Evolutionary conservation across 305 asterid genomes (phyloP), one percentile per base, ranked within the genome.

Genomic region (Lippia alba): DNA sequence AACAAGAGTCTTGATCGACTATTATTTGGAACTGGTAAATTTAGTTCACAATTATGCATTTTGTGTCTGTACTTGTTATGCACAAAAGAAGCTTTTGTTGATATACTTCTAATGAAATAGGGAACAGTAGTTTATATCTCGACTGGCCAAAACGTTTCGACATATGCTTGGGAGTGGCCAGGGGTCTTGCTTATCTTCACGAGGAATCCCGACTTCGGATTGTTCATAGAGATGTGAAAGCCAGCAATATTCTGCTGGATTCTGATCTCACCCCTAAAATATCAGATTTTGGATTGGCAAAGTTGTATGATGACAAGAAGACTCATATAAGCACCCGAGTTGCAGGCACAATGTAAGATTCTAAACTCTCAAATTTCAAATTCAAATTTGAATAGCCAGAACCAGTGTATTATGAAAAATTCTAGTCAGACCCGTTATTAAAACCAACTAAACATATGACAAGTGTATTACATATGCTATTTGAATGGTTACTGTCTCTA

Each of bases 241-340:
- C 98, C 34, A 90, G 98, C 79, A 92, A 90, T 78, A 90, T 90
- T 79, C 75, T 92, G 34, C 97, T 92, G 0, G 96, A 92, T 74
- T 74, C 86, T 40, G 83, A 84, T 53, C 86, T 92, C 55, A 78
- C 72, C 45, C 95, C 98, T 17, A 90, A 88, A 79, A 90, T 92
- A 45, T 90, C 97, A 6, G 98, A 92, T 81, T 92, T 90, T 19
- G 97, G 98, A 10, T 79, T 92, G 87, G 98, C 98, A 57, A 92
- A 88, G 78, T 83, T 92, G 36, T 92, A 87, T 4, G 95, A 90
- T 41, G 98, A 92, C 69, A 87, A 85, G 10, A 78, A 78, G 84
- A 90, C 97, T 4, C 97, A 92, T 73, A 86, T 92, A 64, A 88
- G 96, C 78, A 90, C 98, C 59, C 90, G 87, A 50, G 90, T 90